Conservation (phyloP, 2,329 filamentous ascomycete species). For the Lasiodiplodia citricola region DNA sequence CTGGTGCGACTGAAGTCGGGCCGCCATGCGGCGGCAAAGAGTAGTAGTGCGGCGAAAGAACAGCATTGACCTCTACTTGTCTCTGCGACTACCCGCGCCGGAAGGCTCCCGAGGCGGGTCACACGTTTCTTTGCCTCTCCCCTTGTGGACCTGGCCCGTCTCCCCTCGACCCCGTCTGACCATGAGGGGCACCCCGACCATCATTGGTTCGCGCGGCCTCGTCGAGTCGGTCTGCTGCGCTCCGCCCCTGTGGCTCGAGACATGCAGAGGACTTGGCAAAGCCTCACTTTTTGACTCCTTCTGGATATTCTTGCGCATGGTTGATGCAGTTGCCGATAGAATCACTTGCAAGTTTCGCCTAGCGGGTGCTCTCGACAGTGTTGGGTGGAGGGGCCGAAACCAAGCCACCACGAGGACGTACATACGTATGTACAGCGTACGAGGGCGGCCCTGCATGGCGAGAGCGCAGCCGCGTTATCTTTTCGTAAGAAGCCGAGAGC, state of each 20-base stretch:
- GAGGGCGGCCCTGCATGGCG: background rate
- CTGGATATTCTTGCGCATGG: background rate
- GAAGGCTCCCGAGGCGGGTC: conserved; percentile 5
- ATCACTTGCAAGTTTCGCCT: background rate
- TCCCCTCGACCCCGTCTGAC: background rate
- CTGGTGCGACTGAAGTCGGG: background rate
- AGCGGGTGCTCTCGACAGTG: background rate
- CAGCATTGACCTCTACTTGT: background rate
- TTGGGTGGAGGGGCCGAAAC: background rate
- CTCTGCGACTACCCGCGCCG: background rate
- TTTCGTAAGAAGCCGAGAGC: background rate
- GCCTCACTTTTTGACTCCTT: background rate
- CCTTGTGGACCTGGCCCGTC: background rate
- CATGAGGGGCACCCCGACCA: background rate
- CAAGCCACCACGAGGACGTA: background rate
- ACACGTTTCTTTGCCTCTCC: background rate
- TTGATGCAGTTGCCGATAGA: background rate
- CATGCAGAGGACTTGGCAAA: background rate
- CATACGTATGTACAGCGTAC: background rate
- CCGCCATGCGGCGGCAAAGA: background rate
- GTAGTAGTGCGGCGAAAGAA: background rate
- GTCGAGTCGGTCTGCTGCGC: background rate
- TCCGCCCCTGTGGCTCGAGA: background rate
- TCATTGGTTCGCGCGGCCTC: background rate
- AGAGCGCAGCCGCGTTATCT: background rate